Conservation (phyloP, 169 alveolate genomes). For the Cystoisospora suis region DNA sequence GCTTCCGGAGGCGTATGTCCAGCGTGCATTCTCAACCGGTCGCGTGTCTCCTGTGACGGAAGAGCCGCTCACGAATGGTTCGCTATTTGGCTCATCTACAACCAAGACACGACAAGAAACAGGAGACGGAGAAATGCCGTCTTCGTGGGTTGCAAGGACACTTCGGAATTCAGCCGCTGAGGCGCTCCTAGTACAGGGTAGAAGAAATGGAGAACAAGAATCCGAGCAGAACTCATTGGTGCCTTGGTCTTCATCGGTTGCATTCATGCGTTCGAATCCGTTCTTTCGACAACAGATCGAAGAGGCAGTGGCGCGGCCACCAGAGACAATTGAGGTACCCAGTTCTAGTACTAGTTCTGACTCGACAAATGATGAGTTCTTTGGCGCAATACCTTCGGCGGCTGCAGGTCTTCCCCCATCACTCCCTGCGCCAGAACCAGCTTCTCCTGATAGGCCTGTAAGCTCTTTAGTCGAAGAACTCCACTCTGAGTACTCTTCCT, state of each 20-base stretch:
- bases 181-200: neutral
- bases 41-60: neutral
- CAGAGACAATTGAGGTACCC: too few relatives aligned
- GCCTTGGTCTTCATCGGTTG: neutral
- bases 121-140: too few relatives aligned
- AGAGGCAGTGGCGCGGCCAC: neutral
- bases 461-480: too few relatives aligned
- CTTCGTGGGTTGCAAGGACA: neutral
- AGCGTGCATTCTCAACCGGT: neutral
- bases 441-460: neutral
- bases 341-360: too few relatives aligned
- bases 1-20: constrained; percentile 17
- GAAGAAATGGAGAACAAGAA: neutral
- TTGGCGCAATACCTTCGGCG: neutral
- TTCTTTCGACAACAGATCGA: neutral
- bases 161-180: neutral
- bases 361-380: neutral
- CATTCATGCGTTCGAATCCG: neutral
- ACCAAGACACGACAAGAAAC: too few relatives aligned
- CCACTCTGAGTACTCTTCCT: too few relatives aligned
- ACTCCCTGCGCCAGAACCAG: constrained; percentile 54
- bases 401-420: constrained; percentile 14
- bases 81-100: too few relatives aligned
- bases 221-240: neutral
- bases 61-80: neutral